These are phyloP conservation scores for Fusarium chaquense DNA, from an alignment of 2,329 filamentous ascomycete genomes.

Conservation along the genomic window DNA sequence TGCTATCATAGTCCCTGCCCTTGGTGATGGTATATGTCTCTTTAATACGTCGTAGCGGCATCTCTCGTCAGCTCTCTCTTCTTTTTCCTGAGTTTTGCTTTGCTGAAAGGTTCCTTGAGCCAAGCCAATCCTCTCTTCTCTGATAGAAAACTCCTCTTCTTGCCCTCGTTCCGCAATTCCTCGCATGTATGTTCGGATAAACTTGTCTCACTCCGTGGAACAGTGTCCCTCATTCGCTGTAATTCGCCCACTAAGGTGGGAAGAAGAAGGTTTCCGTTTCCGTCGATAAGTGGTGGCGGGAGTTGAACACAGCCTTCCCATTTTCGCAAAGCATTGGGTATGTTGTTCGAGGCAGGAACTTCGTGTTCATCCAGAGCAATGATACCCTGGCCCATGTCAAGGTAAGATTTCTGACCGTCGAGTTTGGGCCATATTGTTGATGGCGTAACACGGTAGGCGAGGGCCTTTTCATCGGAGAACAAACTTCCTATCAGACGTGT, in stretches of 20 bases:
- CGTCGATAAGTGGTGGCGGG: conserved; percentile 43
- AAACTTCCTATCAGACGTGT: conserved; percentile 46
- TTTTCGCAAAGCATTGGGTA: not conserved
- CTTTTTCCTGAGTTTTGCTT: conserved; percentile 31
- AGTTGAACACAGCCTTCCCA: conserved; percentile 46
- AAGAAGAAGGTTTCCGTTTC: conserved; percentile 20
- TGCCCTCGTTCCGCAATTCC: conserved; percentile 1
- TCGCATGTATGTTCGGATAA: conserved; percentile 32
- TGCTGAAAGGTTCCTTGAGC: conserved; percentile 27
- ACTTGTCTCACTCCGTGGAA: conserved; percentile 14
- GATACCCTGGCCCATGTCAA: conserved; percentile 44
- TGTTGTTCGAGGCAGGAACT: not conserved
- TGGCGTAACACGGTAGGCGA: conserved; percentile 49
- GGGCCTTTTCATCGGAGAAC: conserved; percentile 37
- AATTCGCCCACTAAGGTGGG: conserved; percentile 36
- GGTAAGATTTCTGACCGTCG: conserved; percentile 46
- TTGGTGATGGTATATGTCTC: not conserved
- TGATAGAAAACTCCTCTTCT: not conserved
- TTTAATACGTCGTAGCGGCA: conserved; percentile 19
- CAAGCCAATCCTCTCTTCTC: conserved; percentile 29
- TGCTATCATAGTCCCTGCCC: not conserved
- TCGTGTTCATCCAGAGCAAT: conserved; percentile 44
- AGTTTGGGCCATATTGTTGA: conserved; percentile 51
- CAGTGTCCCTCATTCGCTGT: conserved; percentile 22
- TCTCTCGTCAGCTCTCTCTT: conserved; percentile 28